A percentile compares a stretch with the other conserved stretches of the same genome.
Evolutionary conservation across 106 monocot genomes (phyloP).

Genomic region (Apostasia shenzhenica): DNA sequence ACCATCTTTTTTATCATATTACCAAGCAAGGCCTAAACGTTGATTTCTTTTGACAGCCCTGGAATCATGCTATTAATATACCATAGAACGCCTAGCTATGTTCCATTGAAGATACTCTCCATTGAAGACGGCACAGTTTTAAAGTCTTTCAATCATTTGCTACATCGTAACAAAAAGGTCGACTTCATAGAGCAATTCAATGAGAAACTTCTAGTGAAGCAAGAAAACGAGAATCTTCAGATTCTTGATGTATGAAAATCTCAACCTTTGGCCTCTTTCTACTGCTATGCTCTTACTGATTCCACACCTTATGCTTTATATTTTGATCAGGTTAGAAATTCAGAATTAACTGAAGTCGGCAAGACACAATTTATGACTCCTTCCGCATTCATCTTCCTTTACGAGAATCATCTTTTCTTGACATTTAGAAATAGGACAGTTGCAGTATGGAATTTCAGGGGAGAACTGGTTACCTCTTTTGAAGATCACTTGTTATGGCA

Average conservation of each 20-base stretch:
- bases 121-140: slow-evolving; percentile 68
- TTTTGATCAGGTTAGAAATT: slow-evolving; percentile 46
- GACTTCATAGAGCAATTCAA: slow-evolving; percentile 80
- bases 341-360: slow-evolving; percentile 55
- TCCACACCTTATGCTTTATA: neutral
- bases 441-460: slow-evolving; percentile 75
- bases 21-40: neutral
- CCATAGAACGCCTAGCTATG: slow-evolving; percentile 36
- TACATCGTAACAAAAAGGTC: slow-evolving; percentile 66
- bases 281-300: neutral
- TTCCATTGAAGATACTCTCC: slow-evolving; percentile 60
- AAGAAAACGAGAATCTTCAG: slow-evolving; percentile 80
- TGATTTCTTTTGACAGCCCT: slow-evolving; percentile 32
- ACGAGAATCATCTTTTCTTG: slow-evolving; percentile 81
- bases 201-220: slow-evolving; percentile 77
- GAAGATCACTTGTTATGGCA: slow-evolving; percentile 87
- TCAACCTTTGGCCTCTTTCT: neutral
- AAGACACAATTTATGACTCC: slow-evolving; percentile 70
- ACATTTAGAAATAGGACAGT: slow-evolving; percentile 74
- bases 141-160: slow-evolving; percentile 56
- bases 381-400: slow-evolving; percentile 77
- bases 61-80: slow-evolving; percentile 68
- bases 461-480: slow-evolving; percentile 79
- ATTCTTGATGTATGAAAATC: slow-evolving; percentile 52
- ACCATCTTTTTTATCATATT: too few relatives aligned